Base-by-base conservation (phyloP, 1,139 yeast species). In the Sugiyamaella novakii region DNA sequence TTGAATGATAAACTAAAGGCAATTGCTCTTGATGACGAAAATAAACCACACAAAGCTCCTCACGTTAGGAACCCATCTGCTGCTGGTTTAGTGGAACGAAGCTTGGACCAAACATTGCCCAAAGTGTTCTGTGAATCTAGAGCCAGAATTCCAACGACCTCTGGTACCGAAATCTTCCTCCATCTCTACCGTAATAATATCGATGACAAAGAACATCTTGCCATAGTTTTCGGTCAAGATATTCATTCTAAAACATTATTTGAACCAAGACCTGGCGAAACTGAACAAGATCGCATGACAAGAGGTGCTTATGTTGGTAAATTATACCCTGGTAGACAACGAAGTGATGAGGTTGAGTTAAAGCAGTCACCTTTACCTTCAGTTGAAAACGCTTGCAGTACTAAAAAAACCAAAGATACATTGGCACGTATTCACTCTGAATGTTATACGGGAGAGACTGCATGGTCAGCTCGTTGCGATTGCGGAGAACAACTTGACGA, bases 401-500 rank as follows among this genome's bases (percentile, higher is more conserved):
- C n/a, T n/a, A n/a, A 10, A 12, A 33, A 12, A 17, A 75, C 75
- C 37, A 46, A 46, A 47, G 69, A 64, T 50, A 73, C 87, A 55
- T 62, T 88, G 66, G 81, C 84, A 57, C 78, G 98, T 54, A 89
- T 94, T 57, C 99, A 94, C 65, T 87, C 96, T 4, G 99, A 94
- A 66, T 94, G 98, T 68, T 94, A 92, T 70, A 94, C 99, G 0
- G 98, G 98, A 5, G 99, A 94, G 66, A 92, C 97, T 1, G 98
- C 98, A 10, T 94, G 98, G 97, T 83, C 94, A 52, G 98, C 98
- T 2, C 78, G 99, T 48, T 94, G 98, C 68, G 98, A 94, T 69
- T 94, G 99, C 70, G 99, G 98, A 11, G 98, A 94, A 68, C 98
- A 94, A 72, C 87, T 94, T 60, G 97, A 92, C 68, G 97, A 94